Evolutionary conservation across 371 early-diverging fungal genomes (phyloP), one percentile per base, ranked within the genome.

Genomic region (Apophysomyces variabilis): DNA sequence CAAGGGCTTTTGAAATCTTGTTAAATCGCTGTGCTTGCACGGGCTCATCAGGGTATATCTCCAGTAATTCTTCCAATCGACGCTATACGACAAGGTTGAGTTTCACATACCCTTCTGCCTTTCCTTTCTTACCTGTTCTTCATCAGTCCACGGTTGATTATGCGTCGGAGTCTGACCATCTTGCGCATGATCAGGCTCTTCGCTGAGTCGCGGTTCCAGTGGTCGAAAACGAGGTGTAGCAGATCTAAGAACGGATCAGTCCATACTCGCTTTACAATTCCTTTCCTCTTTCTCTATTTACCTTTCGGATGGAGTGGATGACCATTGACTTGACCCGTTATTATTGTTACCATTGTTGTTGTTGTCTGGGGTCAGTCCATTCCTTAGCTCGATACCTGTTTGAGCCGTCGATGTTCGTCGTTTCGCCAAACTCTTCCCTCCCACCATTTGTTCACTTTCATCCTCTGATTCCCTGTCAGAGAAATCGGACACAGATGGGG

Each of bases 131-230:
- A 80, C 84, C 71, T 89, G 89, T 60, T 89, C 89, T 61, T 87
- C 87, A 64, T 89, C 87, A 9, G 87, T 76, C 89, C 87, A 89
- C 11, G 87, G 86, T 54, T 79, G 79, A 64, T 89, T 89, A 61
- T 85, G 80, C 3, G 79, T 80, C 11, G 75, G 72, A 3, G 76
- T 66, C 60, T 83, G 74, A 7, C 58, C 46, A 35, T 73, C 67
- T 50, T n/a, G 59, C 38, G 44, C 16, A 7, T 41, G 43, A 47
- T 47, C 37, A 54, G 37, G 58, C 37, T 41, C 11, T 64, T 21
- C 14, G 7, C 38, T 16, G 11, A 45, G 46, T 45, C 21, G n/a
- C n/a, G 54, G 54, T 11, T 50, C 54, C 16, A 50, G 54, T 8
- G 54, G 9, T 21, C 54, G 16, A 11, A 50, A 50, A 5, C 21